phyloP scores from a whole-genome alignment of 2,329 filamentous ascomycete genomes.

The Tolypocladium amazonense region DNA sequence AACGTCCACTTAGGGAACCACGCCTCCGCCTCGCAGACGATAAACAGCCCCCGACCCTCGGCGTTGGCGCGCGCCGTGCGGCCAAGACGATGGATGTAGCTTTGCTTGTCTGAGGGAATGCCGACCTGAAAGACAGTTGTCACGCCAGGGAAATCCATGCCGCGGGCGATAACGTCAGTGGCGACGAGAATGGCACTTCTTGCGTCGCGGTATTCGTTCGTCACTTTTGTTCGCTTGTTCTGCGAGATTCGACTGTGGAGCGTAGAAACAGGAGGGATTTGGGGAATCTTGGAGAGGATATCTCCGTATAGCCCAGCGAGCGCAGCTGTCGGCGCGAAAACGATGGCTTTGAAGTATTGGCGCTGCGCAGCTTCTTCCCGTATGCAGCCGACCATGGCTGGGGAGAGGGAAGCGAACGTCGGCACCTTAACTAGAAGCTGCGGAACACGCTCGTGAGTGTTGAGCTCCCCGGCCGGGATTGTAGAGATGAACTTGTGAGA shows the following conservation, averaged over 20 bases:
- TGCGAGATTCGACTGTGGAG: conserved; percentile 43
- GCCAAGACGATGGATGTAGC: conserved; percentile 58
- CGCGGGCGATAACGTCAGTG: conserved; percentile 60
- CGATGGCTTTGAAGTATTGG: conserved; percentile 67
- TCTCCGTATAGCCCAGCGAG: conserved; percentile 40
- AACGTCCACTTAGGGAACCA: conserved; percentile 39
- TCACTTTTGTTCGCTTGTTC: conserved; percentile 39
- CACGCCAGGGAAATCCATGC: conserved; percentile 64
- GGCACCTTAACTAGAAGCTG: conserved; percentile 61
- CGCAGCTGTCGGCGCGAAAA: conserved; percentile 60
- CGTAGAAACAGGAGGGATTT: conserved; percentile 30
- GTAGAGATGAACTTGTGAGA: conserved; percentile 76
- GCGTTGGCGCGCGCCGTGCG: conserved; percentile 57
- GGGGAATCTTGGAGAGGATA: conserved; percentile 27
- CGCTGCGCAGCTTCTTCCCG: conserved; percentile 29
- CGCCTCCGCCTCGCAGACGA: conserved; percentile 41
- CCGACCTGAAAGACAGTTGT: conserved; percentile 57
- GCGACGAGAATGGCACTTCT: conserved; percentile 47
- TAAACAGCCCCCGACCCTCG: conserved; percentile 50
- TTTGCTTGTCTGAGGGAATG: conserved; percentile 46
- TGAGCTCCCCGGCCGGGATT: conserved; percentile 61
- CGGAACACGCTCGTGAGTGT: conserved; percentile 66
- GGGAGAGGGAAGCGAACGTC: conserved; percentile 57
- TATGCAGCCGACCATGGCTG: conserved; percentile 47
- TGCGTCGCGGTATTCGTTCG: conserved; percentile 52